phyloP scores from a whole-genome alignment of 129 eudicot species.

The Ambrosia trifida region DNA sequence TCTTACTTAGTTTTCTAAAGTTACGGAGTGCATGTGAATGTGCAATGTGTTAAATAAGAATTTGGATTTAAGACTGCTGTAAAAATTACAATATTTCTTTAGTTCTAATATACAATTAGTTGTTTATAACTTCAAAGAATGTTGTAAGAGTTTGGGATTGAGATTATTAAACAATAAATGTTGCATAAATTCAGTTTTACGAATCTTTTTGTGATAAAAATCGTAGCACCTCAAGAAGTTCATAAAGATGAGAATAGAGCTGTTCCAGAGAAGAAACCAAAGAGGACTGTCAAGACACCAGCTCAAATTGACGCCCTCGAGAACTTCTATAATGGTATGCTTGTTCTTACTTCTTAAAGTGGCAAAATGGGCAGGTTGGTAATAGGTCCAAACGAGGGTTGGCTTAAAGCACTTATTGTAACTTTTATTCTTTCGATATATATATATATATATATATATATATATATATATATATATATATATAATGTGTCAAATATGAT shows the following conservation, averaged over 20 bases:
- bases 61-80: not conserved
- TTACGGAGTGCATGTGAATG: no score
- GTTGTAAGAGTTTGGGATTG: constrained; percentile 6
- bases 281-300: constrained; percentile 70
- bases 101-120: not conserved
- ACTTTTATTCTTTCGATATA: not conserved
- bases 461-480: not conserved
- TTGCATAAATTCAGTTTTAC: not conserved
- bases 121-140: no score
- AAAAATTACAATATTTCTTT: constrained; percentile 10
- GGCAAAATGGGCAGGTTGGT: constrained; percentile 6
- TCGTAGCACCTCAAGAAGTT: constrained; percentile 44
- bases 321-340: constrained; percentile 71
- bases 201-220: constrained; percentile 29
- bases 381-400: not conserved
- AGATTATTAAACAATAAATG: constrained; percentile 4
- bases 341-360: constrained; percentile 14
- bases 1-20: not conserved
- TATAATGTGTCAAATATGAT: not conserved
- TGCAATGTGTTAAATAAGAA: not conserved
- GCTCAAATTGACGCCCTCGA: constrained; percentile 77
- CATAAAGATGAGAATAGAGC: constrained; percentile 57
- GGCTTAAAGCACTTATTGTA: not conserved
- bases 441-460: not conserved
- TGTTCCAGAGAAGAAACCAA: constrained; percentile 65